Base-by-base conservation (phyloP, 2,329 filamentous ascomycete species). In the Keithomyces neogunnii region DNA sequence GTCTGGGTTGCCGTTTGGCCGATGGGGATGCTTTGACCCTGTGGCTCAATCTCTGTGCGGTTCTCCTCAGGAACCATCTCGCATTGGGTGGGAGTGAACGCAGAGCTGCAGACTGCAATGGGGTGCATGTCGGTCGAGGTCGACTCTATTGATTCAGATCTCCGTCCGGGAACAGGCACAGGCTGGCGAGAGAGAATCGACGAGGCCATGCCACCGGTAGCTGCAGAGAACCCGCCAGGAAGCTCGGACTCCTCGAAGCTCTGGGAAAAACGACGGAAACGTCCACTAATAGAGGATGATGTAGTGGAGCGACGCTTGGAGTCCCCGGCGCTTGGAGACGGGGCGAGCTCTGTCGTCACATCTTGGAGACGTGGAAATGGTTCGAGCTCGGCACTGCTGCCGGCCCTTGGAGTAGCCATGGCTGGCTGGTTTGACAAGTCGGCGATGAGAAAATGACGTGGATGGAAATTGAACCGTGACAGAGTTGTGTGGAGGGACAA, bases 221-320 rank as follows among this genome's bases (percentile, higher is more conserved):
- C 74, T 10, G 74, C 69, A 53, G 71, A 69, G 58, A 78, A 75
- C 7, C 74, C 74, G 45, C 65, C 66, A 2, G 73, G 76, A 9
- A 72, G 65, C 10, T 68, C 69, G 3, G 75, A 77, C 46, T 73
- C 67, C 50, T 69, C 67, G 52, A 79, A 77, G 30, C 56, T 64
- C 48, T 62, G 51, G 4, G 67, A 69, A 31, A 62, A 61, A 36
- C 62, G 61, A 32, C 67, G 64, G 10, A 69, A 51, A 36, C 61
- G 61, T 39, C 60, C 59, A 50, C 60, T 64, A n/a, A 66, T 36
- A 11, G 64, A 66, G 9, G 64, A 63, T 4, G 65, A 66, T 45
- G 61, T 62, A 39, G 51, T 29, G 47, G 55, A 29, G 8, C 51
- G 32, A 19, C 19, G 11, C 48, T 19, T 50, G 46, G 36, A 52